These are phyloP conservation scores for Aspergillus quadrilineatus DNA, from an alignment of 2,329 filamentous ascomycete species.

Conservation along the genomic window DNA sequence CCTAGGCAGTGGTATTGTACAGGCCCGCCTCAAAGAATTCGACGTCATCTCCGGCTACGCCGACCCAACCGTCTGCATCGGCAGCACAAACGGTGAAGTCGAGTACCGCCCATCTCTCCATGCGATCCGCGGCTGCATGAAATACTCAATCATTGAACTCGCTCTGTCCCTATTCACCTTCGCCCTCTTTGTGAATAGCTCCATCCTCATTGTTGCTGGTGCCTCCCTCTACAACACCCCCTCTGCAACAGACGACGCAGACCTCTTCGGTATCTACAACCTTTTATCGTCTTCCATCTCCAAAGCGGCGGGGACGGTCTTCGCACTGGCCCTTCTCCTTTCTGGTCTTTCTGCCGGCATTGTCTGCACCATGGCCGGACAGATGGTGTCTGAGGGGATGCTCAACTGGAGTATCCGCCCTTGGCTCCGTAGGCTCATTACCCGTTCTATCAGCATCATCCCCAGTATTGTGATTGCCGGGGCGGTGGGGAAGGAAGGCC, in stretches of 20 bases:
- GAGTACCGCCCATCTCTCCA: conserved; percentile 69
- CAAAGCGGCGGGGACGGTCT: conserved; percentile 76
- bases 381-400: conserved; percentile 85
- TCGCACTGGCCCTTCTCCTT: conserved; percentile 75
- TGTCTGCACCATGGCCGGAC: conserved; percentile 83
- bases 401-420: conserved; percentile 71
- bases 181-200: conserved; percentile 78
- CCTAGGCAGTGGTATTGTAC: conserved; percentile 57
- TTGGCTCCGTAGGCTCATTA: conserved; percentile 76
- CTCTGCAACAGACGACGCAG: conserved; percentile 61
- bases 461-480: conserved; percentile 82
- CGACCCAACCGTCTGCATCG: conserved; percentile 28
- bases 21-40: conserved; percentile 52
- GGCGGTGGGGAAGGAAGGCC: conserved; percentile 68
- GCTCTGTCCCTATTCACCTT: conserved; percentile 75
- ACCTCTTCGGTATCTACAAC: conserved; percentile 79
- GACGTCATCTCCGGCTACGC: conserved; percentile 44
- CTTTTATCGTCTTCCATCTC: conserved; percentile 69
- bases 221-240: conserved; percentile 67
- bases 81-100: conserved; percentile 48
- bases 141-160: conserved; percentile 70
- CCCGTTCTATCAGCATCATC: conserved; percentile 75
- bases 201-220: conserved; percentile 79
- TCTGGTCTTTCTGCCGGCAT: conserved; percentile 80
- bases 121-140: conserved; percentile 72